Evolutionary conservation across 257 asterid genomes (phyloP).

Genomic region (Lycium barbarum): DNA sequence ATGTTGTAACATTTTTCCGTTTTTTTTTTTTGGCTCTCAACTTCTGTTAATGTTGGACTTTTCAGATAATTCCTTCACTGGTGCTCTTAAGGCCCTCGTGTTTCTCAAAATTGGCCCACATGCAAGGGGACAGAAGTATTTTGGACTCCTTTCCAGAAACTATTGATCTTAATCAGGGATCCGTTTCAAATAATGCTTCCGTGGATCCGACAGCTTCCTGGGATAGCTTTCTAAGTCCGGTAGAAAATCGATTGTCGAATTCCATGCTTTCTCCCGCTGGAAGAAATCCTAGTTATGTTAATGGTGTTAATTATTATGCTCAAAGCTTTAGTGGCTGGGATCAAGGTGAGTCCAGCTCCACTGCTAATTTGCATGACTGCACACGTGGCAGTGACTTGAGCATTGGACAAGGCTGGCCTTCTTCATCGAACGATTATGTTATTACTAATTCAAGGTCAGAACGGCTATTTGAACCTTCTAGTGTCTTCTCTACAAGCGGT

Average conservation of each 20-base stretch:
- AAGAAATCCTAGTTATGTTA: constrained; percentile 39
- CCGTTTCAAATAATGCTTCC: constrained; percentile 52
- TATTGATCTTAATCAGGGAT: constrained; percentile 79
- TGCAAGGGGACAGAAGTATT: constrained; percentile 77
- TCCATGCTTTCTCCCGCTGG: constrained; percentile 53
- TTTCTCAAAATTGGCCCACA: constrained; percentile 31
- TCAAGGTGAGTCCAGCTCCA: constrained; percentile 84
- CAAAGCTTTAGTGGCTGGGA: constrained; percentile 64
- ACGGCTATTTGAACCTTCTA: constrained; percentile 59
- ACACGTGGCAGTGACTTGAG: constrained; percentile 43
- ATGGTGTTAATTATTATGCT: constrained; percentile 22
- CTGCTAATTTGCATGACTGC: constrained; percentile 50
- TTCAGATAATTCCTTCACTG: constrained; percentile 3
- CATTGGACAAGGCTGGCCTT: constrained; percentile 59
- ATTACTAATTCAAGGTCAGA: constrained; percentile 50
- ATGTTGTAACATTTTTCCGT: neutral
- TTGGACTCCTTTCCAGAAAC: constrained; percentile 76
- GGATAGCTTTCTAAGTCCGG: constrained; percentile 63
- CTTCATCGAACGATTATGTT: constrained; percentile 48
- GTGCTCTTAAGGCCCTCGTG: neutral
- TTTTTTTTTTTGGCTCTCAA: neutral
- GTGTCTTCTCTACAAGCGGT: constrained; percentile 28
- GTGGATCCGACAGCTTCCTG: constrained; percentile 60
- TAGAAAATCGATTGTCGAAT: constrained; percentile 56
- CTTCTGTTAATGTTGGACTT: neutral